Base-by-base conservation (phyloP, 2,329 filamentous ascomycete genomes). In the Pseudopithomyces maydicus region DNA sequence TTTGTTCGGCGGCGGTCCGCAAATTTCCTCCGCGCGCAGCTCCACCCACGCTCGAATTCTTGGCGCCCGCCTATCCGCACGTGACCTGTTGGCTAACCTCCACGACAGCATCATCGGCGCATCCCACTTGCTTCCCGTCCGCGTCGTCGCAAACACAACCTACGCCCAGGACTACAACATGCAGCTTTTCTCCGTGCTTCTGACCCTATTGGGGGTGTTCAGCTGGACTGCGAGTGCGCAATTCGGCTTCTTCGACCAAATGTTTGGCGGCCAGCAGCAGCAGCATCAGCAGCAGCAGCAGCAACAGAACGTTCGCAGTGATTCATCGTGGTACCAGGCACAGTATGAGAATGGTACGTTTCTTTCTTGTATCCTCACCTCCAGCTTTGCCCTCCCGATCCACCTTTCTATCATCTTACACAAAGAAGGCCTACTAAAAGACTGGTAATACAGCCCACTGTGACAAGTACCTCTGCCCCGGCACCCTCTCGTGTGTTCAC, bases 221-320 rank as follows among this genome's bases (percentile, higher is more conserved):
- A 75, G 92, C 26, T 72, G 91, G 57, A 78, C 85, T 59, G 87
- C 83, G 3, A 80, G 84, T 55, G 91, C 91, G 11, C 94, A 98
- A 78, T 98, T 98, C 77, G 90, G 91, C 73, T 97, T 99, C 85
- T 99, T 98, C 79, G 93, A 97, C 75, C 92, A 98, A 70, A 97
- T 98, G 91, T 98, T 99, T 76, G 84, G 87, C 67, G 82, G 82
- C 81, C 80, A 83, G 41, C 82, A 84, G 42, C 81, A 83, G 44
- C 84, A 86, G 47, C 81, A n/a, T n/a, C n/a, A 83, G 47, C 81
- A 84, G 52, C 82, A 88, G 45, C 81, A 84, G 53, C 82, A 88
- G 54, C 82, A 88, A 23, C 89, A 91, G 69, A 95, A 97, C 74
- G 91, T 90, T 26, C 85, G 91, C 2, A 96, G 91, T 70, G 94